phyloP scores from a whole-genome alignment of 2,329 filamentous ascomycete genomes.

The Alternaria burnsii region DNA sequence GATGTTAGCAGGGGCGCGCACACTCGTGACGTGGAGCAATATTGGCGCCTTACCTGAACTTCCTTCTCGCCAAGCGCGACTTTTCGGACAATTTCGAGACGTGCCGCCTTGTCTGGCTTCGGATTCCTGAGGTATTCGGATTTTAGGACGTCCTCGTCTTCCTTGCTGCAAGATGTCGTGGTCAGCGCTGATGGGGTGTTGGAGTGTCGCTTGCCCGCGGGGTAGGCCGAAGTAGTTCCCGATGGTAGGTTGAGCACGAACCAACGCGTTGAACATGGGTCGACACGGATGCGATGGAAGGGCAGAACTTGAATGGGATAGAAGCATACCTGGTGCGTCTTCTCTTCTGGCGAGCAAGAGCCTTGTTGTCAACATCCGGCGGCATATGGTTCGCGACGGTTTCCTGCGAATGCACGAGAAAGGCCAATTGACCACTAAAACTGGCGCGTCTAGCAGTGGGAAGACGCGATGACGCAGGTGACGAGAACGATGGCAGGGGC shows the following conservation, averaged over 20 bases:
- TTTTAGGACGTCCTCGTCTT: conserved; percentile 90
- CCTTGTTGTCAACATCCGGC: conserved; percentile 67
- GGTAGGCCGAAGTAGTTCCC: conserved; percentile 30
- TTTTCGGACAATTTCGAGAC: conserved; percentile 82
- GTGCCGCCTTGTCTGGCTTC: conserved; percentile 90
- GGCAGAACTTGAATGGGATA: conserved; percentile 16
- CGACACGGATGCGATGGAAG: conserved; percentile 27
- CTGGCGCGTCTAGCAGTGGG: conserved; percentile 38
- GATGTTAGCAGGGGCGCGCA: conserved; percentile 42
- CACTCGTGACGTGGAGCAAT: conserved; percentile 37
- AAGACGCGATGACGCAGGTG: conserved; percentile 29
- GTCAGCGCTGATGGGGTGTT: conserved; percentile 39
- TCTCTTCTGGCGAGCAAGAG: conserved; percentile 67
- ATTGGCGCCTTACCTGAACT: conserved; percentile 76
- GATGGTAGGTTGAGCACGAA: conserved; percentile 33
- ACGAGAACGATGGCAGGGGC: conserved; percentile 39
- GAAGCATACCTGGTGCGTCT: conserved; percentile 66
- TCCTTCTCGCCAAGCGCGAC: conserved; percentile 94
- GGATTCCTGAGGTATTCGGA: conserved; percentile 83
- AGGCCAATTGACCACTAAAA: conserved; percentile 56
- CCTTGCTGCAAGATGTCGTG: conserved; percentile 52
- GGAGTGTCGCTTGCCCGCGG: conserved; percentile 31
- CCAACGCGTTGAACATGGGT: conserved; percentile 41
- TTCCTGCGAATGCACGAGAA: conserved; percentile 67
- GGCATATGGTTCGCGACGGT: conserved; percentile 65